Conservation (phyloP, 768 basidiomycete genomes). For the Lentinula lateritia region DNA sequence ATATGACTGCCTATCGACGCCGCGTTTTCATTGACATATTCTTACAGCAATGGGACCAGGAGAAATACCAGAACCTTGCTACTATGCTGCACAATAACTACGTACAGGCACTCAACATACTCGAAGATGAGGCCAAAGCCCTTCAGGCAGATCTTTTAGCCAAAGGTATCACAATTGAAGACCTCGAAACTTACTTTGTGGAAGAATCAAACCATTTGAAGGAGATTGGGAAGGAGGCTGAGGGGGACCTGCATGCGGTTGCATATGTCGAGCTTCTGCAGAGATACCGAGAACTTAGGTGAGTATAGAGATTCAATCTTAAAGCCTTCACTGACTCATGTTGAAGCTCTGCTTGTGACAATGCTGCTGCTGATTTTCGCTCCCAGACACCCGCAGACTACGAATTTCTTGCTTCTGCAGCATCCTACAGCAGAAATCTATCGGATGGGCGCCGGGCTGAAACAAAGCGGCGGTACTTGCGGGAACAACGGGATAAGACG, state of each 20-base stretch:
- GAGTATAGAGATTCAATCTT: background rate
- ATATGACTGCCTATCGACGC: constrained; percentile 21
- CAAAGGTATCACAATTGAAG: constrained; percentile 8
- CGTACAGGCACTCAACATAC: constrained; percentile 21
- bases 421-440: constrained; percentile 11
- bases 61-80: constrained; percentile 26
- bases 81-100: constrained; percentile 21
- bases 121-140: constrained; percentile 12
- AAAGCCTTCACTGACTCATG: no score
- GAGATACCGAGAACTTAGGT: constrained; percentile 11
- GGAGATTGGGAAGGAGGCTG: constrained; percentile 19
- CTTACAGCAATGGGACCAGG: constrained; percentile 27
- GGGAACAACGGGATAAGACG: constrained; percentile 13
- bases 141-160: constrained; percentile 10
- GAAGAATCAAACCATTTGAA: constrained; percentile 22
- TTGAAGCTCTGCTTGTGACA: constrained; percentile 10
- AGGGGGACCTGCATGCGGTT: constrained; percentile 20
- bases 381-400: constrained; percentile 12
- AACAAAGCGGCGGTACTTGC: constrained; percentile 14
- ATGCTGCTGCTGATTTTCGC: constrained; percentile 9
- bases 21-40: constrained; percentile 23
- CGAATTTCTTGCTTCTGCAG: constrained; percentile 4
- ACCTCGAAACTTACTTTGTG: constrained; percentile 14
- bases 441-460: constrained; percentile 19
- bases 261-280: constrained; percentile 27